Conservation (phyloP, 306 rosid species). For the Sesbania bispinosa region DNA sequence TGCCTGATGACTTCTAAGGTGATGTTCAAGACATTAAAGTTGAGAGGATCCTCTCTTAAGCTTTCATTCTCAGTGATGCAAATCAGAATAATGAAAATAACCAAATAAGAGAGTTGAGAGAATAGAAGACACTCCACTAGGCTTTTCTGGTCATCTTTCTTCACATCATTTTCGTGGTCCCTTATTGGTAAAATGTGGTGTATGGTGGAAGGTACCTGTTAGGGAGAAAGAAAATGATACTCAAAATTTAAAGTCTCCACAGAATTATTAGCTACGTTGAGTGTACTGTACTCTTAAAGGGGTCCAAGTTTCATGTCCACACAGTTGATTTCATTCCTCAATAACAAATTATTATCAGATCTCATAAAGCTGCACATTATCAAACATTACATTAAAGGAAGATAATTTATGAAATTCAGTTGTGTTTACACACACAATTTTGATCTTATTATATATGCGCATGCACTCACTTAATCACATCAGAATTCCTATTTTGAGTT, state of each 20-base stretch:
- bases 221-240: neutral
- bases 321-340: neutral
- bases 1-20: conserved; percentile 48
- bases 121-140: conserved; percentile 33
- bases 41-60: no score
- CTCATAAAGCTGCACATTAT: neutral
- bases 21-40: no score
- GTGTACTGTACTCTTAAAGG: neutral
- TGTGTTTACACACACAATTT: neutral
- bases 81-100: no score
- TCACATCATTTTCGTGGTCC: neutral
- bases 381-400: neutral
- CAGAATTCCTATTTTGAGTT: neutral
- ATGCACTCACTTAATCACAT: no score
- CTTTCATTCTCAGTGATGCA: no score
- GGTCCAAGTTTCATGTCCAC: neutral
- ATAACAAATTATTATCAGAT: neutral
- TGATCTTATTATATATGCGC: neutral
- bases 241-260: neutral
- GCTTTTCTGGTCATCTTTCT: neutral
- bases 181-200: conserved; percentile 40
- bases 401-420: neutral
- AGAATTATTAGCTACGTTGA: neutral
- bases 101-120: conserved; percentile 61
- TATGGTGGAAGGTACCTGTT: no score